These are phyloP conservation scores for Coprinopsis marcescibilis DNA, from an alignment of 768 basidiomycete genomes.

Conservation along the genomic window DNA sequence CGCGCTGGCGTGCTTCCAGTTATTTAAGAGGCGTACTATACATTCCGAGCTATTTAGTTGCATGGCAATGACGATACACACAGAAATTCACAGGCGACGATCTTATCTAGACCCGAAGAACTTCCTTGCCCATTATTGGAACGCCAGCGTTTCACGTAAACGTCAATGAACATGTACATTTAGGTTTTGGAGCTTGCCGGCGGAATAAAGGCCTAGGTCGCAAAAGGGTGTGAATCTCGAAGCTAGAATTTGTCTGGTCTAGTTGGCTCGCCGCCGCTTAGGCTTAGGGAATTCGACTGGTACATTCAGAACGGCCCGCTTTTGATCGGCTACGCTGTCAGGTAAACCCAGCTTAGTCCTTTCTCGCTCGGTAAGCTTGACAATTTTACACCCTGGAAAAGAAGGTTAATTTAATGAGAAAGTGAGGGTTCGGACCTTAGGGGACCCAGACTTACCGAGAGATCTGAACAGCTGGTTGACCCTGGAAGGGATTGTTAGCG, in stretches of 20 bases:
- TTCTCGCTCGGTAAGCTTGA: conserved; percentile 51
- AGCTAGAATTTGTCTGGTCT: background rate
- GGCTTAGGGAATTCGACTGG: conserved; percentile 83
- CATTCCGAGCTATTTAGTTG: too few relatives aligned
- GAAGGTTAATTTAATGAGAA: conserved; percentile 6
- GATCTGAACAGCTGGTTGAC: conserved; percentile 71
- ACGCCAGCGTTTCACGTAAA: too few relatives aligned
- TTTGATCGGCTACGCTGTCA: conserved; percentile 53
- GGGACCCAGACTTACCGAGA: conserved; percentile 41
- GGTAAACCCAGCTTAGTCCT: conserved; percentile 66
- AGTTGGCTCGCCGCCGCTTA: conserved; percentile 30
- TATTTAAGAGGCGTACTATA: too few relatives aligned
- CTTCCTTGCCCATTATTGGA: too few relatives aligned
- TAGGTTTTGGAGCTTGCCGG: too few relatives aligned
- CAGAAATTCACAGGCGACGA: too few relatives aligned
- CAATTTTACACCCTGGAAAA: conserved; percentile 64
- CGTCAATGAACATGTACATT: too few relatives aligned
- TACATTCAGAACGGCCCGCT: conserved; percentile 66
- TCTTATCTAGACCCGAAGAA: too few relatives aligned
- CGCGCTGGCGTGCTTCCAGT: too few relatives aligned
- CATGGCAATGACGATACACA: too few relatives aligned
- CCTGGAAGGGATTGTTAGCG: conserved; percentile 17
- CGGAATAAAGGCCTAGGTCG: too few relatives aligned
- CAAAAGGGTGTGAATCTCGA: background rate
- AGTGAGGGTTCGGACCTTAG: background rate